Evolutionary conservation across 2,329 filamentous ascomycete species (phyloP).

Genomic region (Mycogone perniciosa): DNA sequence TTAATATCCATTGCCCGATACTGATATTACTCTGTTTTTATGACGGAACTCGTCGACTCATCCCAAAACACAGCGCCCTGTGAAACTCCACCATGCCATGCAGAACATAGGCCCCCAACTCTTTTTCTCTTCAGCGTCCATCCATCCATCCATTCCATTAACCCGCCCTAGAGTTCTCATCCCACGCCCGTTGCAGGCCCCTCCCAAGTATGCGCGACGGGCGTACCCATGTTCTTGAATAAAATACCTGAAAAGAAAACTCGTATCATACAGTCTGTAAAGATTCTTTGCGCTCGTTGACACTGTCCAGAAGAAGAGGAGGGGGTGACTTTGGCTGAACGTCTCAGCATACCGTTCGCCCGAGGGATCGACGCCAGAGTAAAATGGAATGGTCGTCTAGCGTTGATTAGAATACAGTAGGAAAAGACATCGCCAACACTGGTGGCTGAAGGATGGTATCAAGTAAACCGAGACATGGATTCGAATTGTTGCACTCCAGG

Average conservation of each 20-base stretch:
- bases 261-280: neutral
- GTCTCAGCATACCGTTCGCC: too few species aligned
- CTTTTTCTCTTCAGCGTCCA: neutral
- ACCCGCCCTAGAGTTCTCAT: neutral
- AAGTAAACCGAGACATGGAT: neutral
- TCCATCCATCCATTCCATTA: neutral
- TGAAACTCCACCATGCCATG: neutral
- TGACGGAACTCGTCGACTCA: neutral
- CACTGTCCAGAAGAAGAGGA: neutral
- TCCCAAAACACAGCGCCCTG: neutral
- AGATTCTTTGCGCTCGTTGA: neutral
- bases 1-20: too few species aligned
- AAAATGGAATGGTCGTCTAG: neutral
- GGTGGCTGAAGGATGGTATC: neutral
- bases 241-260: neutral
- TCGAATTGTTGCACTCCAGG: neutral
- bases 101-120: neutral
- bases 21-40: neutral
- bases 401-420: too few species aligned
- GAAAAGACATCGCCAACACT: neutral
- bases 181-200: neutral
- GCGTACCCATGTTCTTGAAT: neutral
- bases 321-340: too few species aligned
- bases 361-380: neutral
- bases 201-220: neutral